These are phyloP conservation scores for Onygenales sp. DNA, from an alignment of 2,329 filamentous ascomycete species.

Conservation along the genomic window DNA sequence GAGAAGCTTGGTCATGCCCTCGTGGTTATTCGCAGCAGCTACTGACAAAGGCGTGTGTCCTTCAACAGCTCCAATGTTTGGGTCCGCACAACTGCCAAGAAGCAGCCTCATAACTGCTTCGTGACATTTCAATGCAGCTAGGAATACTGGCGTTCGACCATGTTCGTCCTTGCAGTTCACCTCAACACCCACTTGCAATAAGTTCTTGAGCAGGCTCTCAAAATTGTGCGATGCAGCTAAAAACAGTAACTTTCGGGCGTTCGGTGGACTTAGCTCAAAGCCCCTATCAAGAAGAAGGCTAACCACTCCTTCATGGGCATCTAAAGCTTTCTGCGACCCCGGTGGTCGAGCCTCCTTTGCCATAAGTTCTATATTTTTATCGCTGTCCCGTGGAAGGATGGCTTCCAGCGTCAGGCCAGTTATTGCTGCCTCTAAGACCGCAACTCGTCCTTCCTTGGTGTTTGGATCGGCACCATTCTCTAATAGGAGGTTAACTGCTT, in stretches of 20 bases:
- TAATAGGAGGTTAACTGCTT: neutral
- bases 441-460: too few species aligned
- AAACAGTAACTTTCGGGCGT: too few species aligned
- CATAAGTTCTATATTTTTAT: too few species aligned
- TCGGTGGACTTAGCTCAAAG: too few species aligned
- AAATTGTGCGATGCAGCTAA: neutral
- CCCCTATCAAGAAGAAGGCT: too few species aligned
- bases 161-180: neutral
- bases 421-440: too few species aligned
- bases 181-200: slow-evolving; percentile 3
- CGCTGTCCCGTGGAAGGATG: too few species aligned
- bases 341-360: too few species aligned
- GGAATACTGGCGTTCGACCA: neutral
- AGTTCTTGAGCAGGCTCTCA: neutral
- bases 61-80: neutral
- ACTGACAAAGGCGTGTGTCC: neutral
- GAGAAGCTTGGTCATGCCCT: neutral
- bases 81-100: neutral
- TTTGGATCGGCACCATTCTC: too few species aligned
- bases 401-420: too few species aligned
- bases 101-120: neutral
- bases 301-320: too few species aligned
- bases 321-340: too few species aligned
- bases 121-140: neutral
- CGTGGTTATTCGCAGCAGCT: neutral